These are phyloP conservation scores for Cudoniella acicularis DNA, from an alignment of 495 filamentous ascomycete genomes.

Conservation along the genomic window DNA sequence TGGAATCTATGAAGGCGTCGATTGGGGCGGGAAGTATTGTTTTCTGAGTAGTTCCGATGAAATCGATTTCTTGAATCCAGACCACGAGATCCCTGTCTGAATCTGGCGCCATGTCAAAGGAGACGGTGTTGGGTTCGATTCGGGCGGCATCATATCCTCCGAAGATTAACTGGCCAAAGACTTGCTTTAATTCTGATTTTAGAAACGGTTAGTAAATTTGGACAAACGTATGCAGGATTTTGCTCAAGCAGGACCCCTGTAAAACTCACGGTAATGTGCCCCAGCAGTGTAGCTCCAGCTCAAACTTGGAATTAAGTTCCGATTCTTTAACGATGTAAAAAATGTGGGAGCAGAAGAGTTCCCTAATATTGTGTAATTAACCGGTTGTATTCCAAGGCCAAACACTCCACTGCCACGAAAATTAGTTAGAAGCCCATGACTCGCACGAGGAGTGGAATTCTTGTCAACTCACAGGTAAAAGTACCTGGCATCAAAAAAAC, in stretches of 20 bases:
- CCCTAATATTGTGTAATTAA: slow-evolving; percentile 26
- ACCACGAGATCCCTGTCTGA: slow-evolving; percentile 46
- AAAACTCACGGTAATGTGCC: slow-evolving; percentile 38
- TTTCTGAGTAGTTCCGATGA: slow-evolving; percentile 12
- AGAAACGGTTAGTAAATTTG: no score
- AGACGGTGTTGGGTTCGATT: slow-evolving; percentile 43
- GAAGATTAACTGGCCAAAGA: slow-evolving; percentile 46
- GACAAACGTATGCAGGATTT: slow-evolving; percentile 33
- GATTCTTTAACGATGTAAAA: slow-evolving; percentile 41
- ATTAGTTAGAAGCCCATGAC: no score
- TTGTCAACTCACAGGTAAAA: not conserved
- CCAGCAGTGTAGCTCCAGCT: slow-evolving; percentile 55
- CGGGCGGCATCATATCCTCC: slow-evolving; percentile 52
- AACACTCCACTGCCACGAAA: slow-evolving; percentile 9
- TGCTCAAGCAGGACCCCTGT: no score
- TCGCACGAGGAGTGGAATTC: no score
- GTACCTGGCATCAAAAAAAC: not conserved
- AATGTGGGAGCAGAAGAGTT: slow-evolving; percentile 36
- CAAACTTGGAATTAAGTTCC: slow-evolving; percentile 44
- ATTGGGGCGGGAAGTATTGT: slow-evolving; percentile 29
- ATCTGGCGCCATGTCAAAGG: slow-evolving; percentile 43
- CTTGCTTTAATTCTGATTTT: slow-evolving; percentile 34
- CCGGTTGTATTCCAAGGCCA: slow-evolving; percentile 4
- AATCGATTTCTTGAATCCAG: slow-evolving; percentile 40
- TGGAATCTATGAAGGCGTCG: slow-evolving; percentile 46